These are phyloP conservation scores for Xylaria nigripes DNA, from an alignment of 495 filamentous ascomycete species.

Conservation along the genomic window DNA sequence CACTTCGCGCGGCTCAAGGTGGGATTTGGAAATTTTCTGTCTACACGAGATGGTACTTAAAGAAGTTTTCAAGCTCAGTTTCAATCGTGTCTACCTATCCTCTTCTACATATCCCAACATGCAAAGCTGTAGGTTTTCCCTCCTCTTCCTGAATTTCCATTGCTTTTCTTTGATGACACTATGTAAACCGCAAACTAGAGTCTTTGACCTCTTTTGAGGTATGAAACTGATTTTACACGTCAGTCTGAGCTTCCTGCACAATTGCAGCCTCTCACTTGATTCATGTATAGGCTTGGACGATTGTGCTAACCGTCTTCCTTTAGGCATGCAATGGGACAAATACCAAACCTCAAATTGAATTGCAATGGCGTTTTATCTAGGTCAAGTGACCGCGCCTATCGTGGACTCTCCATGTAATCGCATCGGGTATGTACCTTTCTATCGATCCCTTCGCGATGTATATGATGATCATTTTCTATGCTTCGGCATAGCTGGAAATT, in stretches of 20 bases:
- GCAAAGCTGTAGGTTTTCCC: slow-evolving; percentile 18
- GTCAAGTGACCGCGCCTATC: background rate
- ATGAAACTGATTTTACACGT: slow-evolving; percentile 99
- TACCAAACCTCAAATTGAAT: background rate
- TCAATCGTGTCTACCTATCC: slow-evolving; percentile 1
- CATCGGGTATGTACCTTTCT: slow-evolving; percentile 2
- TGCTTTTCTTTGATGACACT: slow-evolving; percentile 45
- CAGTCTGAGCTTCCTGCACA: slow-evolving; percentile 70
- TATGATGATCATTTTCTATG: slow-evolving; percentile 74
- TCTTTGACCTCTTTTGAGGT: slow-evolving; percentile 87
- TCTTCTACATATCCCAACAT: slow-evolving; percentile 8
- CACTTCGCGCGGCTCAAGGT: slow-evolving; percentile 10
- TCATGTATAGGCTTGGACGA: slow-evolving; percentile 4
- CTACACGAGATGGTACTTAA: slow-evolving; percentile 3
- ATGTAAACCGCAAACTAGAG: slow-evolving; percentile 99
- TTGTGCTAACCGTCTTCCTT: slow-evolving; percentile 18
- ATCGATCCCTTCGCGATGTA: slow-evolving; percentile 1
- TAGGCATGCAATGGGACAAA: slow-evolving; percentile 8
- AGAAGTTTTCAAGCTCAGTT: slow-evolving; percentile 8
- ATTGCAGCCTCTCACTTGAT: background rate
- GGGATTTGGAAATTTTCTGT: slow-evolving; percentile 18
- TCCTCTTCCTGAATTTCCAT: background rate
- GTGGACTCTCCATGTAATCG: background rate
- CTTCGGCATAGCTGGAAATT: slow-evolving; percentile 98
- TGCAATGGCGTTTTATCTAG: too few species aligned